phyloP scores from a whole-genome alignment of 2,329 filamentous ascomycete species.

The Aspergillus oerlinghausenensis region DNA sequence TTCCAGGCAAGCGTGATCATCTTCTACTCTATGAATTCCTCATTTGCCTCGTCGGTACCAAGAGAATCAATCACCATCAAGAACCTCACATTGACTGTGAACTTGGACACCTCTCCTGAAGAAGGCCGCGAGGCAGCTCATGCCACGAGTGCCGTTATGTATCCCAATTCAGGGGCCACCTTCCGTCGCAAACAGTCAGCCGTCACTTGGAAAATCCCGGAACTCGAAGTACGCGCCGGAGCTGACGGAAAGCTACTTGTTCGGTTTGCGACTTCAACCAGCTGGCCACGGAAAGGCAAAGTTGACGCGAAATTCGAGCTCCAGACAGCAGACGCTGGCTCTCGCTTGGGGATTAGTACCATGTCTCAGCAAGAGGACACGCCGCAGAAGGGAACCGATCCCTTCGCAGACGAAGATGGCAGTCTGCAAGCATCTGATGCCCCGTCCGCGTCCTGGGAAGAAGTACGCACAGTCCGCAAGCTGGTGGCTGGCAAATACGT shows the following conservation, averaged over 20 bases:
- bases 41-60: conserved; percentile 47
- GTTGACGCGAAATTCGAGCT: conserved; percentile 83
- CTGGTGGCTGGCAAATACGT: conserved; percentile 74
- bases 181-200: conserved; percentile 45
- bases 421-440: conserved; percentile 21
- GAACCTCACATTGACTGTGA: conserved; percentile 70
- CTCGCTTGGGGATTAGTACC: conserved; percentile 60
- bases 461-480: conserved; percentile 62
- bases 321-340: conserved; percentile 50
- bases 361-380: conserved; percentile 20
- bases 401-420: conserved; percentile 45
- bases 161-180: conserved; percentile 40
- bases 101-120: conserved; percentile 37
- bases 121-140: conserved; percentile 38
- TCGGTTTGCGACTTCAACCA: conserved; percentile 69
- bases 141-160: conserved; percentile 42
- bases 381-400: conserved; percentile 36
- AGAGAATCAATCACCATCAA: conserved; percentile 55
- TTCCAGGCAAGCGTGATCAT: conserved; percentile 83
- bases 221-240: conserved; percentile 50
- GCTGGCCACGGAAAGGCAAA: conserved; percentile 66
- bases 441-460: conserved; percentile 54
- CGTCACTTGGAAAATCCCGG: conserved; percentile 43
- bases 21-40: conserved; percentile 77
- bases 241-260: conserved; percentile 72